A percentile compares a stretch with the other conserved stretches of the same genome.
phyloP scores from a whole-genome alignment of 768 basidiomycete species.

The Pulveroboletus sp. region DNA sequence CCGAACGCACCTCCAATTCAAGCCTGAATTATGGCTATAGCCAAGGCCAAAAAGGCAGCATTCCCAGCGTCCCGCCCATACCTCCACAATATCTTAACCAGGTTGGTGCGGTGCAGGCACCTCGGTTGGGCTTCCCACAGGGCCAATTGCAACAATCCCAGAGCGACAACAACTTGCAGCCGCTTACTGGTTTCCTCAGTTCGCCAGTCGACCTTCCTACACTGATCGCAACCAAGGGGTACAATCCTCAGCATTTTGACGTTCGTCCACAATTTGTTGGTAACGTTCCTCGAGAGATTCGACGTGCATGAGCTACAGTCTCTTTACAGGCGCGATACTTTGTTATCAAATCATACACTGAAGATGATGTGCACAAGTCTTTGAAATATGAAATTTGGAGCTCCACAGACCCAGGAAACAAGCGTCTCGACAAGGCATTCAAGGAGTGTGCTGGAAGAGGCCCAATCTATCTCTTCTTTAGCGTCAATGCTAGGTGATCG shows the following conservation, averaged over 20 bases:
- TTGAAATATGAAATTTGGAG: constrained; percentile 98
- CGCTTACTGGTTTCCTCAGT: constrained; percentile 43
- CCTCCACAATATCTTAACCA: constrained; percentile 71
- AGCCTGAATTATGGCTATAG: constrained; percentile 63
- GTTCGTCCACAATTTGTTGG: constrained; percentile 71
- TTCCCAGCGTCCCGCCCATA: constrained; percentile 69
- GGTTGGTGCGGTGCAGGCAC: constrained; percentile 33
- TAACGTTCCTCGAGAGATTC: constrained; percentile 11
- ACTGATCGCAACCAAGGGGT: constrained; percentile 84
- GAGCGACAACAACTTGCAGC: constrained; percentile 32
- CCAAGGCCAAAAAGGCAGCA: constrained; percentile 31
- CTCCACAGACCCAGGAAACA: constrained; percentile 95
- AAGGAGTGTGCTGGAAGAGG: constrained; percentile 88
- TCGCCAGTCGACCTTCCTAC: constrained; percentile 82
- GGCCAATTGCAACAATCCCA: constrained; percentile 25
- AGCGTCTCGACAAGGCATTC: constrained; percentile 95
- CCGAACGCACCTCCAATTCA: constrained; percentile 59
- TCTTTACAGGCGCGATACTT: constrained; percentile 76
- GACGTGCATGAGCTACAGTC: constrained; percentile 1
- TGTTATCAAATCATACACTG: constrained; percentile 98
- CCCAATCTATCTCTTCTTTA: constrained; percentile 97
- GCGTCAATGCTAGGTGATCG: constrained; percentile 80
- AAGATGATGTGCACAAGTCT: constrained; percentile 98
- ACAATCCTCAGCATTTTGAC: constrained; percentile 86
- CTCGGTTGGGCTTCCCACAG: constrained; percentile 36